These are phyloP conservation scores for Ajuga reptans DNA, from an alignment of 305 asterid genomes.

Conservation along the genomic window DNA sequence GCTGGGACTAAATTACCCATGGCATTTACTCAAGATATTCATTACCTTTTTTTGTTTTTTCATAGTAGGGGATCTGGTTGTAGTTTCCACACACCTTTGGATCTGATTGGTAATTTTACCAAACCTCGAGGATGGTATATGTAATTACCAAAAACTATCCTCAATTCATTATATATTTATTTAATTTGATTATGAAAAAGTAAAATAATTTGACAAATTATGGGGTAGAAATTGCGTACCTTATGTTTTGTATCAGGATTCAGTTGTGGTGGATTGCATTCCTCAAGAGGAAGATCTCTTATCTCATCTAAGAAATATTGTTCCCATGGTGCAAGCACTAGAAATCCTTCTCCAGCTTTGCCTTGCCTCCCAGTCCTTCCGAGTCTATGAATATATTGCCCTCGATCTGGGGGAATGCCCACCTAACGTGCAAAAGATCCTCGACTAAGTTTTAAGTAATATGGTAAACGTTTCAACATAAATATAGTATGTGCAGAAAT, in stretches of 20 bases:
- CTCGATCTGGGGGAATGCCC: slow-evolving; percentile 78
- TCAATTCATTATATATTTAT: not conserved
- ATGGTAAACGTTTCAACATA: not conserved
- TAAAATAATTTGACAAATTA: not conserved
- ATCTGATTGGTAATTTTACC: too few relatives aligned
- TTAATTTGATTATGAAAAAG: not conserved
- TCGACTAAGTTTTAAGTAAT: not conserved
- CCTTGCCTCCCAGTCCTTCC: slow-evolving; percentile 93
- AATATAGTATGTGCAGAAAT: not conserved
- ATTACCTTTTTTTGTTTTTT: too few relatives aligned
- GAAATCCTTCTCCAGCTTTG: slow-evolving; percentile 67
- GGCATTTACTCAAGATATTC: too few relatives aligned
- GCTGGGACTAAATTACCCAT: too few relatives aligned
- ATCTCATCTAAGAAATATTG: slow-evolving; percentile 67
- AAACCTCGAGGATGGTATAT: too few relatives aligned
- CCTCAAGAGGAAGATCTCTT: slow-evolving; percentile 67
- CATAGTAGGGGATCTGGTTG: too few relatives aligned
- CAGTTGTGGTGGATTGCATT: slow-evolving; percentile 31
- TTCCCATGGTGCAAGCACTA: slow-evolving; percentile 89
- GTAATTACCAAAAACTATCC: too few relatives aligned
- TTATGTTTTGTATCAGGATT: slow-evolving; percentile 42
- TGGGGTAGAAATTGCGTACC: slow-evolving; percentile 33
- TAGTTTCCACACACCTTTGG: too few relatives aligned
- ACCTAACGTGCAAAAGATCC: slow-evolving; percentile 37
- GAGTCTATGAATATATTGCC: slow-evolving; percentile 75